phyloP scores from a whole-genome alignment of 371 early-diverging fungal genomes.

The Pancytospora epiphaga region DNA sequence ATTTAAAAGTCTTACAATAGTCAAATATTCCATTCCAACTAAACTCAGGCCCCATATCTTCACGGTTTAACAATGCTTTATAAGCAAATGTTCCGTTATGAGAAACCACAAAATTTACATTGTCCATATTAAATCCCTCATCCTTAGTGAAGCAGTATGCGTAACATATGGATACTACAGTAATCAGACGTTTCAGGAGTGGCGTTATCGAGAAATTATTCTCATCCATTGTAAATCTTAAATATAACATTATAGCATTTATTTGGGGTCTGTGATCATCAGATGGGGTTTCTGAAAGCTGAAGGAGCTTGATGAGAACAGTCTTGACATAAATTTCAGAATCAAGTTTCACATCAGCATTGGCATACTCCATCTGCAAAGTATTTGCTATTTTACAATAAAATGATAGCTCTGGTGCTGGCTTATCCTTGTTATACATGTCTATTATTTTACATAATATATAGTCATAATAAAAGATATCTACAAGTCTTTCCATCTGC shows the following conservation, averaged over 20 bases:
- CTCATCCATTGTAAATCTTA: not conserved
- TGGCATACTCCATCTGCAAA: not conserved
- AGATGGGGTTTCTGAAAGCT: not conserved
- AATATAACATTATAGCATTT: not conserved
- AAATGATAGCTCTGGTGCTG: not conserved
- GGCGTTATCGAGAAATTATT: not conserved
- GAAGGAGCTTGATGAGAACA: not conserved
- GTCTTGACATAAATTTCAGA: not conserved
- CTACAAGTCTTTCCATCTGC: not conserved
- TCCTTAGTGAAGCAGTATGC: not conserved
- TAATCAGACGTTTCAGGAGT: not conserved
- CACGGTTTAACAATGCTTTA: not conserved
- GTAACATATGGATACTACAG: not conserved
- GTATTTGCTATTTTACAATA: not conserved
- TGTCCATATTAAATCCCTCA: not conserved
- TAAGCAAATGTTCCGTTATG: not conserved
- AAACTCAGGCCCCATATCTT: not conserved
- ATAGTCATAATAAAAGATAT: not conserved
- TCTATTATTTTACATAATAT: not conserved
- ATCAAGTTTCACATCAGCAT: not conserved
- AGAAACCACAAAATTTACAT: not conserved
- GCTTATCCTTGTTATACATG: not conserved
- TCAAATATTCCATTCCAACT: not conserved
- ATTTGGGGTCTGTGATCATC: not conserved
- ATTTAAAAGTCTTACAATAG: not conserved